phyloP scores from a whole-genome alignment of 2,329 filamentous ascomycete genomes.

The Cadophora malorum region DNA sequence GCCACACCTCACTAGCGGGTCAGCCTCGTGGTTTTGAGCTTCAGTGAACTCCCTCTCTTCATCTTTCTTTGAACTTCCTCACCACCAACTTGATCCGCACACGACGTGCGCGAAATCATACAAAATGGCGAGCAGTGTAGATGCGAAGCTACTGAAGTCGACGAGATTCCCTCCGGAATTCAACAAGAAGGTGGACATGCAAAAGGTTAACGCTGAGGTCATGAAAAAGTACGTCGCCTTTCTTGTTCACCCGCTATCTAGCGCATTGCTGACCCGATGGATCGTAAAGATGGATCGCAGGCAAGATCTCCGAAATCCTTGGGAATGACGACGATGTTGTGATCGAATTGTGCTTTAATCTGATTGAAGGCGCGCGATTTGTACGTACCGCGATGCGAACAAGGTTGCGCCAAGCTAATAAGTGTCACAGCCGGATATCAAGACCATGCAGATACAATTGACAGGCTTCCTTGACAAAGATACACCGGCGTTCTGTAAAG shows the following conservation, averaged over 20 bases:
- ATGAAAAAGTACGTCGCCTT: conserved; percentile 83
- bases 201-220: conserved; percentile 94
- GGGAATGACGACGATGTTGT: conserved; percentile 96
- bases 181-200: conserved; percentile 94
- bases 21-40: conserved; percentile 32
- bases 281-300: conserved; percentile 82
- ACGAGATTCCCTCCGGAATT: conserved; percentile 96
- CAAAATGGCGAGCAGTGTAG: conserved; percentile 81
- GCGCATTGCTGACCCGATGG: conserved; percentile 31
- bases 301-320: conserved; percentile 84
- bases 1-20: conserved; percentile 29
- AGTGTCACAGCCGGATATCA: conserved; percentile 82
- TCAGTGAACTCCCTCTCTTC: conserved; percentile 12
- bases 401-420: conserved; percentile 38
- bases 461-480: conserved; percentile 96
- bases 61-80: background rate
- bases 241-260: conserved; percentile 22
- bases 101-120: conserved; percentile 24
- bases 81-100: background rate
- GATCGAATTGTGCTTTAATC: conserved; percentile 78
- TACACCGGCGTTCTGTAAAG: conserved; percentile 86
- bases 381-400: conserved; percentile 58
- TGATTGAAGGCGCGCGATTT: conserved; percentile 75
- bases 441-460: conserved; percentile 90
- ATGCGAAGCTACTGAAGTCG: conserved; percentile 86